Conservation (phyloP, 306 rosid species). For the Bauhinia variegata region DNA sequence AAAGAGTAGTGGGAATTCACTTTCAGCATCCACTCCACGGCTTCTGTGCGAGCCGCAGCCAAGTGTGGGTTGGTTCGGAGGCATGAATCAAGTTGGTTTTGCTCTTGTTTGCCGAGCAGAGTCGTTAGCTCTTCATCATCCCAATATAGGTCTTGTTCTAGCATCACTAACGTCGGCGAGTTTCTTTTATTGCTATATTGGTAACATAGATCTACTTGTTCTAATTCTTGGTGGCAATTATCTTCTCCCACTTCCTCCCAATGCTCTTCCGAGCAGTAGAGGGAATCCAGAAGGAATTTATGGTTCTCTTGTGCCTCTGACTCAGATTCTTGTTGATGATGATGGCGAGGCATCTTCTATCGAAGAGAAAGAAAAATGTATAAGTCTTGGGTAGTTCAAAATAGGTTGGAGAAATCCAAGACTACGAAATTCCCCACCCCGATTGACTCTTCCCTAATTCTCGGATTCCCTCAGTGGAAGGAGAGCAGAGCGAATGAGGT, state of each 20-base stretch:
- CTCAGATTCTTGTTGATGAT: neutral
- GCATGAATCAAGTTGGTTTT: slow-evolving; percentile 36
- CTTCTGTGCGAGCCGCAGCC: slow-evolving; percentile 56
- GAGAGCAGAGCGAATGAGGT: neutral
- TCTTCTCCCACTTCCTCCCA: slow-evolving; percentile 45
- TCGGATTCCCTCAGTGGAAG: slow-evolving; percentile 1
- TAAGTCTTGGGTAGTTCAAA: slow-evolving; percentile 44
- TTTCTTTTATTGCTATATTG: slow-evolving; percentile 13
- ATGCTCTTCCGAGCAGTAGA: slow-evolving; percentile 74
- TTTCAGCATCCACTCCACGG: slow-evolving; percentile 73
- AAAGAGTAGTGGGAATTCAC: slow-evolving; percentile 67
- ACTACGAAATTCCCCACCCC: slow-evolving; percentile 26
- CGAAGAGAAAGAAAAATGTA: slow-evolving; percentile 42
- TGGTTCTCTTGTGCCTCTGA: slow-evolving; percentile 29
- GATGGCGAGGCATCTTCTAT: slow-evolving; percentile 50
- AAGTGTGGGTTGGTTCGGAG: slow-evolving; percentile 34
- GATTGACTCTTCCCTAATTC: slow-evolving; percentile 31
- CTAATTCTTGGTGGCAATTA: slow-evolving; percentile 34
- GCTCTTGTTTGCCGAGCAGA: slow-evolving; percentile 57
- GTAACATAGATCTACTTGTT: slow-evolving; percentile 31
- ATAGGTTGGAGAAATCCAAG: slow-evolving; percentile 12
- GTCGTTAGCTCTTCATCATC: slow-evolving; percentile 71
- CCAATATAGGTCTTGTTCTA: slow-evolving; percentile 70
- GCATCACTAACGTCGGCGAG: slow-evolving; percentile 23
- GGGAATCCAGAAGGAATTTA: slow-evolving; percentile 54